These are phyloP conservation scores for Solanum peruvianum DNA, from an alignment of 257 asterid species.

Conservation along the genomic window DNA sequence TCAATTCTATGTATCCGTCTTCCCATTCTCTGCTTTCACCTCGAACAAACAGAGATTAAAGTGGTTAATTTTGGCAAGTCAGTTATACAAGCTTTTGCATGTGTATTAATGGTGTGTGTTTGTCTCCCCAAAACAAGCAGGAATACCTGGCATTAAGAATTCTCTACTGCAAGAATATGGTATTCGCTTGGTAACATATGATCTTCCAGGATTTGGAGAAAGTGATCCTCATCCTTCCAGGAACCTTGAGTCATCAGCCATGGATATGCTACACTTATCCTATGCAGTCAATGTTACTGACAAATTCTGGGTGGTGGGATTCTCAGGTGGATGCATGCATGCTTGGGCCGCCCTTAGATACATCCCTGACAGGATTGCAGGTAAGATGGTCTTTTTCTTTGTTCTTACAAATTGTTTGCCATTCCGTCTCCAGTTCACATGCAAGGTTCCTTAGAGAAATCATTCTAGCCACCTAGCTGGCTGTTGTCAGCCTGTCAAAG, in stretches of 20 bases:
- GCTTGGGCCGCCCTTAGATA: constrained; percentile 91
- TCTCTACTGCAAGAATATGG: constrained; percentile 72
- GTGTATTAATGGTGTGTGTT: neutral
- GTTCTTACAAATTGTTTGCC: neutral
- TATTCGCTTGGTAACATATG: constrained; percentile 67
- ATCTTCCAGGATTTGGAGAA: constrained; percentile 95
- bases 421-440: neutral
- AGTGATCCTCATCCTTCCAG: constrained; percentile 88
- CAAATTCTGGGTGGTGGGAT: constrained; percentile 85
- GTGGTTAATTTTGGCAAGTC: neutral
- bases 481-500: neutral
- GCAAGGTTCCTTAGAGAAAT: neutral
- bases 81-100: neutral
- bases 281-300: constrained; percentile 63
- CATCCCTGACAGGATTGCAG: constrained; percentile 90
- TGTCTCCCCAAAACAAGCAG: constrained; percentile 20
- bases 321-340: constrained; percentile 71
- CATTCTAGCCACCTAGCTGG: neutral
- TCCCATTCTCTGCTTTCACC: neutral
- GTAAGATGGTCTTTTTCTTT: constrained; percentile 14
- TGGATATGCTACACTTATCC: constrained; percentile 80
- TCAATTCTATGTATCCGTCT: neutral
- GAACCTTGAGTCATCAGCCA: constrained; percentile 82
- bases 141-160: constrained; percentile 71
- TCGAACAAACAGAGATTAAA: neutral